These are phyloP conservation scores for Beauveria sp. DNA, from an alignment of 2,329 filamentous ascomycete species.

Conservation along the genomic window DNA sequence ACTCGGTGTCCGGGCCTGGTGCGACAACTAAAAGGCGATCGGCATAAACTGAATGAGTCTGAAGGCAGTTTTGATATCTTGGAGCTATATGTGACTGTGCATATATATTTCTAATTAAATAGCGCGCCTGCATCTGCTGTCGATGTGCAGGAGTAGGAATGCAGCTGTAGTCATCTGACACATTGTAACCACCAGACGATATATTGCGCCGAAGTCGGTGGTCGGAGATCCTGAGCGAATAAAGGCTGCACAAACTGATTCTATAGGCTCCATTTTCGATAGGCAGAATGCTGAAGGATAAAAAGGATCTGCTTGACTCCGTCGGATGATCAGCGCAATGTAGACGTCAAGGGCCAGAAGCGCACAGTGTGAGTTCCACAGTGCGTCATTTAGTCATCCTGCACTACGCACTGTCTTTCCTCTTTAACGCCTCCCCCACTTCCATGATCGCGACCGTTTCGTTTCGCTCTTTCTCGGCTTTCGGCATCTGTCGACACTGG, in stretches of 20 bases:
- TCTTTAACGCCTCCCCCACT: conserved; percentile 1
- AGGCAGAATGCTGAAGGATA: neutral
- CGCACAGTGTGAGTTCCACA: neutral
- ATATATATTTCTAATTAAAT: neutral
- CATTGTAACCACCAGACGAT: neutral
- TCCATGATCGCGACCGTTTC: neutral
- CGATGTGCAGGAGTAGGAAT: neutral
- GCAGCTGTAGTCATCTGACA: neutral
- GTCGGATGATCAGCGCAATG: neutral
- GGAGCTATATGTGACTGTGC: neutral
- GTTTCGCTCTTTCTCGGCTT: conserved; percentile 23
- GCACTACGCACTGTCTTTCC: neutral
- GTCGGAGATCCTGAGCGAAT: neutral
- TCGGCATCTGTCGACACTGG: conserved; percentile 27
- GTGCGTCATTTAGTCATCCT: neutral
- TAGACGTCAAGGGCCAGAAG: too few species aligned
- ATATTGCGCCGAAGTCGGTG: neutral
- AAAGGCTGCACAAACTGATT: neutral
- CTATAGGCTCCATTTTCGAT: too few species aligned
- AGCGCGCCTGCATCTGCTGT: neutral
- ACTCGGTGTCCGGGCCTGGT: neutral
- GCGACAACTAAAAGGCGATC: neutral
- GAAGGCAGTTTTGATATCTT: too few species aligned
- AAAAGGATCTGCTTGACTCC: neutral
- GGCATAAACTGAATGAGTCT: too few species aligned